Percentiles rank a stretch among this genome's conserved stretches.
Conservation (phyloP, 2,329 filamentous ascomycete species). For the Dryadomyces quercus-mongolicae region DNA sequence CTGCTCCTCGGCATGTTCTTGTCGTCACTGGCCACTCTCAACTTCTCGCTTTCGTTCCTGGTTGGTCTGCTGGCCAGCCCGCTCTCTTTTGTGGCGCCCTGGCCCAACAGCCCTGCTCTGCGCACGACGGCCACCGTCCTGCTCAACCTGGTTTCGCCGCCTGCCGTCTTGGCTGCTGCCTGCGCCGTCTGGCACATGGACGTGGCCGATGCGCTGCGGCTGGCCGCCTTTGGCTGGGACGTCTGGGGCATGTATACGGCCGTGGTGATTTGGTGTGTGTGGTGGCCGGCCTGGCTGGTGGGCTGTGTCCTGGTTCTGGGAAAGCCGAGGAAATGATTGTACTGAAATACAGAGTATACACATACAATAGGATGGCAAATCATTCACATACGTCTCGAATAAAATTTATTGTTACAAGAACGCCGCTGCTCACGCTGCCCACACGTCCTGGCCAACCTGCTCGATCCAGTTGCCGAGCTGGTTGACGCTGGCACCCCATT, state of each 20-base stretch:
- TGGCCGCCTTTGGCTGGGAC: slow-evolving; percentile 78
- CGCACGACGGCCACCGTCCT: slow-evolving; percentile 34
- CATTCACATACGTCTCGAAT: too few relatives aligned
- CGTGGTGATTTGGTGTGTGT: slow-evolving; percentile 84
- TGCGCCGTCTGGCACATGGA: slow-evolving; percentile 26
- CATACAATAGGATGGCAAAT: too few relatives aligned
- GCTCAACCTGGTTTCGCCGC: slow-evolving; percentile 50
- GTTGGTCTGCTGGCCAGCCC: slow-evolving; percentile 70
- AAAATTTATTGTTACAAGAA: not conserved
- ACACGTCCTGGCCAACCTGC: slow-evolving; percentile 84
- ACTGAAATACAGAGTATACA: too few relatives aligned
- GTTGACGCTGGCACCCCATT: slow-evolving; percentile 96
- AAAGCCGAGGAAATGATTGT: slow-evolving; percentile 5
- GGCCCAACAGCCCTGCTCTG: slow-evolving; percentile 21
- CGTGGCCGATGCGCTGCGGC: slow-evolving; percentile 49
- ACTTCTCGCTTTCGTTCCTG: slow-evolving; percentile 83
- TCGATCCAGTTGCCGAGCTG: slow-evolving; percentile 97
- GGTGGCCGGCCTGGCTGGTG: slow-evolving; percentile 86
- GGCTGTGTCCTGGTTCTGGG: slow-evolving; percentile 45
- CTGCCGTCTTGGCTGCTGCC: slow-evolving; percentile 37
- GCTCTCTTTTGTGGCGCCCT: slow-evolving; percentile 58
- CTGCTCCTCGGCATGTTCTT: slow-evolving; percentile 85
- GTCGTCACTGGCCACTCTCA: slow-evolving; percentile 84
- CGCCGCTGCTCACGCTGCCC: slow-evolving; percentile 52
- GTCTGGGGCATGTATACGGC: slow-evolving; percentile 84